phyloP scores from a whole-genome alignment of 805 yeast species.

The Yarrowia sp. region DNA sequence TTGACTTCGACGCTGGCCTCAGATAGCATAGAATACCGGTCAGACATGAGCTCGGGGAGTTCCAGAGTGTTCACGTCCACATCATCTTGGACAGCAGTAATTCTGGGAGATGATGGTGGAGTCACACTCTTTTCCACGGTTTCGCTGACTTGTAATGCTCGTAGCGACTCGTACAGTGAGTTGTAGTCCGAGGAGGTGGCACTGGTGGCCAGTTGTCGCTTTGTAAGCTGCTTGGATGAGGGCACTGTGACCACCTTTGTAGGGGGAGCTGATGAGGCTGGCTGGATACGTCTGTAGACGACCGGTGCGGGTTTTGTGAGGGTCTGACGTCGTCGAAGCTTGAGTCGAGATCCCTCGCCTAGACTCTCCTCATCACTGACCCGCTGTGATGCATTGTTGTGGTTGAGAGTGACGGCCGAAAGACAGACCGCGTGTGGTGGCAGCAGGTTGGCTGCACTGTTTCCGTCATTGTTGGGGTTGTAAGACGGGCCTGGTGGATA shows the following conservation, averaged over 20 bases:
- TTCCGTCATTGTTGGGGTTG: constrained; percentile 11
- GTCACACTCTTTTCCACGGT: constrained; percentile 3
- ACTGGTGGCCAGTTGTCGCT: background rate
- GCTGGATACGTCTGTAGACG: constrained; percentile 15
- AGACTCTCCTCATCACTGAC: constrained; percentile 3
- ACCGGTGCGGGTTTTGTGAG: constrained; percentile 6
- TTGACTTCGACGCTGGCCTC: background rate
- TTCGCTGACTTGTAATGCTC: background rate
- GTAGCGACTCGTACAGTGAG: background rate
- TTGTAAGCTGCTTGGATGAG: background rate
- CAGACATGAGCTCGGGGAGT: constrained; percentile 2
- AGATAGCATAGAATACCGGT: background rate
- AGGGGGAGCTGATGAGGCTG: background rate
- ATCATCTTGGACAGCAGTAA: background rate
- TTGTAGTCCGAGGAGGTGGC: background rate
- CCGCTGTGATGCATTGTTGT: constrained; percentile 11
- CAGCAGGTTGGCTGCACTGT: background rate
- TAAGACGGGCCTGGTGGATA: background rate
- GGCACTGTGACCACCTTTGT: background rate
- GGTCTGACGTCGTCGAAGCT: background rate
- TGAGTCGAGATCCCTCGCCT: background rate
- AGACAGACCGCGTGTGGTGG: constrained; percentile 5
- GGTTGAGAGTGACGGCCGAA: constrained; percentile 7
- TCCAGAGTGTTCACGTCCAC: background rate
- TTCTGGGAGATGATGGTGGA: background rate